Base-by-base conservation (phyloP, 371 early-diverging fungal species). In the Mucor lusitanicus region DNA sequence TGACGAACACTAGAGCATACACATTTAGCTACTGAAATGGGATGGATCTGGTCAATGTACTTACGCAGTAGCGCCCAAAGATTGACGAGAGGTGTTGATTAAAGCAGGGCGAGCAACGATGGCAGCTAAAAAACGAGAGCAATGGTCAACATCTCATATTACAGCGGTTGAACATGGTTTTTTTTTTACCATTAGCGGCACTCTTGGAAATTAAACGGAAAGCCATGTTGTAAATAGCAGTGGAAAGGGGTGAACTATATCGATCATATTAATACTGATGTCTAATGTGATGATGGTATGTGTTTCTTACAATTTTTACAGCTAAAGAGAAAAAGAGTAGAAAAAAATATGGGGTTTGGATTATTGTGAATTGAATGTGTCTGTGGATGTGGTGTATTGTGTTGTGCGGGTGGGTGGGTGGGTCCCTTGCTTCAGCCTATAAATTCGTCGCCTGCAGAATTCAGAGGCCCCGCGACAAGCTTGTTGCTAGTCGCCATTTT, bases 181-280 rank as follows among this genome's bases (percentile, higher is more conserved):
- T 19, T 4, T 28, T 3, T 28, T 64, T 70, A 74, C 74, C 74
- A 58, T 70, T 48, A 28, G 69, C 65, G 62, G 74, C 74, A 56
- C 62, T 70, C 65, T 74, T 74, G 65, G 74, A 61, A 46, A 74
- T 69, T 57, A 74, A 70, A 70, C 74, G 70, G 63, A 74, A 68
- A 70, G 74, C 74, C 74, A 74, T 74, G 25, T 65, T 63, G 27
- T 35, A 55, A 48, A 48, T 23, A 46, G 15, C 58, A 25, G 25
- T 27, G 35, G 54, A 60, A 61, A 61, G 46, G 32, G 56, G 48
- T 53, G 55, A 63, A 40, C 30, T 19, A 19, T 4, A 4, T 8
- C 12, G 12, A 23, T 9, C 25, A 25, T 50, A 25, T 21, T 12
- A 50, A 50, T 50, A 21, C 23, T 3, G 53, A 11, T 32, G 37